A percentile compares a stretch with the other conserved stretches of the same genome.
phyloP scores from a whole-genome alignment of 257 asterid genomes.

The Solanum sitiens region DNA sequence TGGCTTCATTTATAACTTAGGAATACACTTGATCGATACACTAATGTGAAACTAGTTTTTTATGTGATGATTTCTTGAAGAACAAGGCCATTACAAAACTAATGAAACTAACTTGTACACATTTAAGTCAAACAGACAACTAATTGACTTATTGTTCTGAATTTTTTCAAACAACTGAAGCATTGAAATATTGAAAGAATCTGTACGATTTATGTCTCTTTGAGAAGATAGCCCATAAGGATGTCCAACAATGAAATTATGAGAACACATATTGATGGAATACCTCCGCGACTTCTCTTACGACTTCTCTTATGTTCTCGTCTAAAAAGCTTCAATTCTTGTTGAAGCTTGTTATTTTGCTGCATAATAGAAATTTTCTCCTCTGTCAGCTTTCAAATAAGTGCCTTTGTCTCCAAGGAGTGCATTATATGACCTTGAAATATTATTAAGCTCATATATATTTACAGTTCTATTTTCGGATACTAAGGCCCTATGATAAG shows the following conservation, averaged over 20 bases:
- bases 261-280: too few relatives aligned
- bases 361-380: too few relatives aligned
- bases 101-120: conserved; percentile 20
- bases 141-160: conserved; percentile 27
- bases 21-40: not conserved
- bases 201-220: conserved; percentile 32
- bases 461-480: too few relatives aligned
- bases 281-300: too few relatives aligned
- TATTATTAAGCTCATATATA: too few relatives aligned
- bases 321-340: too few relatives aligned
- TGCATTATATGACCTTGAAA: too few relatives aligned
- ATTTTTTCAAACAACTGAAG: conserved; percentile 14
- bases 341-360: too few relatives aligned
- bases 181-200: not conserved
- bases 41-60: conserved; percentile 7
- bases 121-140: conserved; percentile 26
- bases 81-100: conserved; percentile 32
- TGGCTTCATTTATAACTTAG: not conserved
- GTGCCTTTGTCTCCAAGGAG: too few relatives aligned
- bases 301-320: too few relatives aligned
- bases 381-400: too few relatives aligned
- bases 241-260: conserved; percentile 35
- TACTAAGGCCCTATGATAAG: too few relatives aligned
- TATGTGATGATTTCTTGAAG: conserved; percentile 17
- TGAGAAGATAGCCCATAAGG: conserved; percentile 67